A percentile compares a stretch with the other conserved stretches of the same genome.
Evolutionary conservation across 2,329 filamentous ascomycete genomes (phyloP).

Genomic region (Fusarium floridanum): DNA sequence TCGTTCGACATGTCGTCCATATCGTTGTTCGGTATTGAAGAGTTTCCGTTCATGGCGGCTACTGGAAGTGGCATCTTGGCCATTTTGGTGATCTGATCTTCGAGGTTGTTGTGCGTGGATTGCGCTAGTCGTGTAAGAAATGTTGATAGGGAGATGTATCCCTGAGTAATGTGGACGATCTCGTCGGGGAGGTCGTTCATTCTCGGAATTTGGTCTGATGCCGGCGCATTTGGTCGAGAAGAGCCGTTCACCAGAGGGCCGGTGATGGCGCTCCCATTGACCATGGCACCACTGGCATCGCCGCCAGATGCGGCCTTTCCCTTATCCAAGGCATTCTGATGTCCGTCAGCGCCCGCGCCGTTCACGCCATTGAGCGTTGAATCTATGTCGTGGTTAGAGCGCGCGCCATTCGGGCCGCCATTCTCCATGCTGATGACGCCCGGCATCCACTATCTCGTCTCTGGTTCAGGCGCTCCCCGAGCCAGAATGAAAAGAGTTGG

Average conservation of each 20-base stretch:
- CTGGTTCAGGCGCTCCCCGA: constrained; percentile 24
- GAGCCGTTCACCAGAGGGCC: constrained; percentile 34
- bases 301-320: constrained; percentile 42
- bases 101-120: constrained; percentile 83
- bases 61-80: constrained; percentile 74
- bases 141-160: constrained; percentile 80
- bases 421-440: constrained; percentile 68
- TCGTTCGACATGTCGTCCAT: constrained; percentile 70
- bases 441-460: constrained; percentile 57
- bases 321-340: constrained; percentile 50
- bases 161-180: constrained; percentile 78
- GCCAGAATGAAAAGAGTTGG: constrained; percentile 16
- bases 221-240: constrained; percentile 23
- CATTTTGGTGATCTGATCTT: constrained; percentile 77
- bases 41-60: constrained; percentile 64
- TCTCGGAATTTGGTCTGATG: constrained; percentile 48
- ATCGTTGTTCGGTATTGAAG: constrained; percentile 47
- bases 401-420: constrained; percentile 65
- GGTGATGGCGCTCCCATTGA: constrained; percentile 46
- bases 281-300: constrained; percentile 31
- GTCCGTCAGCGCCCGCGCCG: constrained; percentile 49
- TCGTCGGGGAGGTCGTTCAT: constrained; percentile 73
- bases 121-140: constrained; percentile 85
- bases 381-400: constrained; percentile 69
- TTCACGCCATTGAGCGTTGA: constrained; percentile 59